Base-by-base conservation (phyloP, 2,329 filamentous ascomycete species). In the Plenodomus biglobosus region DNA sequence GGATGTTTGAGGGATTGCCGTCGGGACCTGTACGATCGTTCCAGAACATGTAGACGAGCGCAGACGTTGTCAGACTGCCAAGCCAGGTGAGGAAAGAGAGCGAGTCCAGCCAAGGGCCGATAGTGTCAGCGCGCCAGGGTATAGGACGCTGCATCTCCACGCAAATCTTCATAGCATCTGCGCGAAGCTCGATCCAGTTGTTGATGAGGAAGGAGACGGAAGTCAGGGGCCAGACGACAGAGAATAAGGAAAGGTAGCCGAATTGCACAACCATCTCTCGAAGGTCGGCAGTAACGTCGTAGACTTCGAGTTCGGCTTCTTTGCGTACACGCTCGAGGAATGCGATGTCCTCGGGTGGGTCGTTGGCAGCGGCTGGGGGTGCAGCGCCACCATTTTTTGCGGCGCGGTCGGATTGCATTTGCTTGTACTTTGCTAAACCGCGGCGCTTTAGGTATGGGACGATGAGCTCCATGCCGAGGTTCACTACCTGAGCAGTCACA, bases 111-210 rank as follows among this genome's bases (percentile, higher is more conserved):
- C 91, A 97, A 0, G 94, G 92, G 0, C 94, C 94, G 59, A 99
- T 97, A 1, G 89, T 94, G 73, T 97, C 94, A 1, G 90, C 85
- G 44, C 94, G 85, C 82, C 88, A 90, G 0, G 94, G 94, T 32
- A 89, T 90, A 0, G 94, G 94, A 3, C 94, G 85, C 64, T 92
- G 87, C 78, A 90, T 92, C 70, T 92, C 87, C 40, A 90, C 80
- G 46, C 91, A 91, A 62, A 97, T 95, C 72, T 99, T 99, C 75
- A 96, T 82, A 2, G 92, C 92, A 67, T 99, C 94, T 0, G 90
- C 90, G 36, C 94, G 88, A 34, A 97, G 82, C 69, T 97, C 94
- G 48, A 99, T 77, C 91, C 92, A 97, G 75, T 97, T 95, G 75
- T 97, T 97, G 72, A 94, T 77, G 11, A 97, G 76, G 76, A 97